A percentile compares a stretch with the other conserved stretches of the same genome.
phyloP scores from a whole-genome alignment of 345 rosid genomes.

The Eucalyptus albens region DNA sequence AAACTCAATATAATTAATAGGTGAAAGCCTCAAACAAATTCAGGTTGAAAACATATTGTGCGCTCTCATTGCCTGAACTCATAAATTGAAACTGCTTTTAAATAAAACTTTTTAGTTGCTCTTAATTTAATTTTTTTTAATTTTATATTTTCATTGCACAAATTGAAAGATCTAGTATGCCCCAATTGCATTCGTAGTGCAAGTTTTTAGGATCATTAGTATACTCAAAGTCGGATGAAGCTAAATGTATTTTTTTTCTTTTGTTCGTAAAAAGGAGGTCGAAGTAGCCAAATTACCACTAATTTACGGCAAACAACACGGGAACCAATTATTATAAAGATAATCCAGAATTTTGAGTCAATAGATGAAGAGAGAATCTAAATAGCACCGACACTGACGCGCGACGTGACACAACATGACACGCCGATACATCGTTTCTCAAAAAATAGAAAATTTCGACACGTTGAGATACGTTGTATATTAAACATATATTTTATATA shows the following conservation, averaged over 20 bases:
- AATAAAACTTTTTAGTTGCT: neutral
- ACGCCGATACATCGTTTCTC: too few relatives aligned
- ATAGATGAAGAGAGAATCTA: neutral
- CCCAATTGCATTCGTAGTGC: neutral
- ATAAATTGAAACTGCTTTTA: neutral
- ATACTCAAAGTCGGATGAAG: neutral
- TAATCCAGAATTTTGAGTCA: neutral
- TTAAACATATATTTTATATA: too few relatives aligned
- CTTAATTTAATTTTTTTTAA: neutral
- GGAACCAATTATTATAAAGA: neutral
- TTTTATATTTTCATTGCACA: neutral
- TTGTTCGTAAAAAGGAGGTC: neutral
- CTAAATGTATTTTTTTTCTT: neutral
- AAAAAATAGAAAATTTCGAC: too few relatives aligned
- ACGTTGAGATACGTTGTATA: too few relatives aligned
- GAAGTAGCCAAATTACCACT: neutral
- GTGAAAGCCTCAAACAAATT: neutral
- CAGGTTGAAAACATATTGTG: neutral
- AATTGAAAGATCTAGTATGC: neutral
- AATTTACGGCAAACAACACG: neutral
- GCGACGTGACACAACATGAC: too few relatives aligned
- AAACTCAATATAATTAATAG: neutral
- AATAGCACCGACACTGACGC: too few relatives aligned
- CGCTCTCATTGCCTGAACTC: neutral
- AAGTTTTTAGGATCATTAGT: neutral